Base-by-base conservation (phyloP, 352 stramenopile genomes). In the Phytopythium helicoides region DNA sequence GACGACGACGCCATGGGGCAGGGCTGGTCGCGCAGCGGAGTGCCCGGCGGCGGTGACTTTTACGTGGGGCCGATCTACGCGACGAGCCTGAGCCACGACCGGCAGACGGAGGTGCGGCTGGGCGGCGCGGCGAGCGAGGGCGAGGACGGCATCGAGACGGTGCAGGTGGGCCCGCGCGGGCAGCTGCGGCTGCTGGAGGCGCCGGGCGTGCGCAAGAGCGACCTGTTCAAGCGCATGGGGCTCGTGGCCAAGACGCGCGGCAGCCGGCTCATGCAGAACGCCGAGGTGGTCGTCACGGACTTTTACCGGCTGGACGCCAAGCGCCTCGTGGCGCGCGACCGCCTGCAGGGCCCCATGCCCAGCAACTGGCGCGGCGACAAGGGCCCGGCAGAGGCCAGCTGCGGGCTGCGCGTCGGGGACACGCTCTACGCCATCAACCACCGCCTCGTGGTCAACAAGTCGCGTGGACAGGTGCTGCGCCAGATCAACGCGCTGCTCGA, bases 391-490 rank as follows among this genome's bases (percentile, higher is more conserved):
- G 84, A 94, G 53, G 77, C 80, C 11, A 90, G 80, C 48, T 72
- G 72, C 36, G 81, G 74, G 5, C 68, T 94, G n/a, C 81, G 84
- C 47, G 64, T 82, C 6, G 81, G 84, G 19, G 84, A 94, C 61
- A 86, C 78, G 40, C 71, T 94, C 35, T 92, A 94, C 60, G 81
- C 84, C 34, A 86, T 94, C 53, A 94, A 94, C 68, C 79, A 92
- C 52, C 71, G 78, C 54, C 75, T 91, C n/a, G 80, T 94, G 14
- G 80, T 91, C 54, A 94, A 94, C 69, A 92, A 92, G 63, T 88
- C 80, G 42, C 87, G 82, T 60, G 77, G 81, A 14, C 84, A 94
- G 52, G 81, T 94, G 49, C 64, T 94, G 45, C 73, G 81, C 60
- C 78, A 92, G 58, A 87, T 94, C 47, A 78, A 83, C 59, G 72